phyloP scores from a whole-genome alignment of 1,139 yeast genomes.

The Debaryomycetaceae sp. region DNA sequence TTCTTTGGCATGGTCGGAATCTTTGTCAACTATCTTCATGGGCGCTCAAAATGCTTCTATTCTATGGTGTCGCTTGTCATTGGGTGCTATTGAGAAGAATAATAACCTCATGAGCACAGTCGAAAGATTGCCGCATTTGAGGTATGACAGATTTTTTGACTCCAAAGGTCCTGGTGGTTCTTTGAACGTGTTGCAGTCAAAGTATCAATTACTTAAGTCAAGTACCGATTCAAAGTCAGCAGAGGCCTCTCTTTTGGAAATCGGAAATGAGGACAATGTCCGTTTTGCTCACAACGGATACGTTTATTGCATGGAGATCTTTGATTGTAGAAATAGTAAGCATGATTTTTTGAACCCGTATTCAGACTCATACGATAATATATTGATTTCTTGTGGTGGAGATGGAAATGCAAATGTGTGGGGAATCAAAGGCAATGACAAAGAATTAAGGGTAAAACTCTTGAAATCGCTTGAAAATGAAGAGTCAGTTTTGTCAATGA shows the following conservation, averaged over 20 bases:
- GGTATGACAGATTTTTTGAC: conserved; percentile 87
- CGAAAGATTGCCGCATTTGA: conserved; percentile 64
- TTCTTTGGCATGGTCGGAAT: conserved; percentile 69
- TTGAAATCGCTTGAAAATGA: conserved; percentile 56
- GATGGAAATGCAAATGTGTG: conserved; percentile 84
- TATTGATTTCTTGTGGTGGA: conserved; percentile 68
- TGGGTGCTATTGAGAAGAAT: conserved; percentile 7
- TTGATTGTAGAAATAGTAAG: conserved; percentile 13
- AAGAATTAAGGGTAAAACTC: conserved; percentile 8
- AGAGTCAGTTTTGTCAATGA: conserved; percentile 67
- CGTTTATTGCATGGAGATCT: conserved; percentile 63
- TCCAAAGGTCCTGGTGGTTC: conserved; percentile 82
- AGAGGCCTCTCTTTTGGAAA: conserved; percentile 51
- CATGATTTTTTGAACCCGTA: conserved; percentile 20
- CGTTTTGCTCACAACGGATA: conserved; percentile 91
- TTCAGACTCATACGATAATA: conserved; percentile 13
- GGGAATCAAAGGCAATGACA: conserved; percentile 30
- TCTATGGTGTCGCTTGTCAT: conserved; percentile 55
- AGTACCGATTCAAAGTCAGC: conserved; percentile 9
- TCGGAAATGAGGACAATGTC: conserved; percentile 61
- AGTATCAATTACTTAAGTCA: conserved; percentile 24
- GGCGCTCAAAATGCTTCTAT: conserved; percentile 94
- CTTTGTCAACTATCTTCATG: conserved; percentile 60
- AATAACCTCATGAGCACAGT: conserved; percentile 10
- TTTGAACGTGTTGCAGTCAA: conserved; percentile 30